phyloP scores from a whole-genome alignment of 352 stramenopile species.

The Phytopythium oedochilum region DNA sequence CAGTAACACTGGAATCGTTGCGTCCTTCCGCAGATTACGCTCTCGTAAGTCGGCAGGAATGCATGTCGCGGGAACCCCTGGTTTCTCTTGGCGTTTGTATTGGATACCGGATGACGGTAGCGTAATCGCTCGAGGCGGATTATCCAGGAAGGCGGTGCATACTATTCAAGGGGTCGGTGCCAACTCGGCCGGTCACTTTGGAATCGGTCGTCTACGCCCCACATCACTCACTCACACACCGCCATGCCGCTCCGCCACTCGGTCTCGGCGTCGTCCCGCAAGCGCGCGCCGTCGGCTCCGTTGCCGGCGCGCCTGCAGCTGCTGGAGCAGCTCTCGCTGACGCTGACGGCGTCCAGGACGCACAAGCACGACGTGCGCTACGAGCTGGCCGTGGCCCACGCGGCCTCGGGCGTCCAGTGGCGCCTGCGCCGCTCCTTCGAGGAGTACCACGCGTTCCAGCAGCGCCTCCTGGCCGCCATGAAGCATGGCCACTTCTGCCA shows the following conservation, averaged over 20 bases:
- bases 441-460: conserved; percentile 31
- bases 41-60: not conserved
- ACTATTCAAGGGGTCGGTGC: not conserved
- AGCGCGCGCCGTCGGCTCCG: conserved; percentile 3
- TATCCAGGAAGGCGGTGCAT: not conserved
- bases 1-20: too few species aligned
- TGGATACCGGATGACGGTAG: too few species aligned
- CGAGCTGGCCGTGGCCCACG: conserved; percentile 1
- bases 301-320: conserved; percentile 1
- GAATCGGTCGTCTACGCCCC: not conserved
- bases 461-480: conserved; percentile 20
- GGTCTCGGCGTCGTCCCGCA: conserved; percentile 2
- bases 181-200: not conserved
- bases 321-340: conserved; percentile 5
- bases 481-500: conserved; percentile 37
- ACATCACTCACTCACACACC: not conserved
- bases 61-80: not conserved
- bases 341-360: not conserved
- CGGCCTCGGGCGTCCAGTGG: conserved; percentile 1
- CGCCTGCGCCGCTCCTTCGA: conserved; percentile 13
- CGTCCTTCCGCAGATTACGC: not conserved
- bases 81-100: too few species aligned
- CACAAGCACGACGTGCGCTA: conserved; percentile 5
- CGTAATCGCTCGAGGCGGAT: not conserved
- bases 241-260: conserved; percentile 3